Evolutionary conservation across 139 green algal genomes (phyloP).

Genomic region (Chlorella sp.): DNA sequence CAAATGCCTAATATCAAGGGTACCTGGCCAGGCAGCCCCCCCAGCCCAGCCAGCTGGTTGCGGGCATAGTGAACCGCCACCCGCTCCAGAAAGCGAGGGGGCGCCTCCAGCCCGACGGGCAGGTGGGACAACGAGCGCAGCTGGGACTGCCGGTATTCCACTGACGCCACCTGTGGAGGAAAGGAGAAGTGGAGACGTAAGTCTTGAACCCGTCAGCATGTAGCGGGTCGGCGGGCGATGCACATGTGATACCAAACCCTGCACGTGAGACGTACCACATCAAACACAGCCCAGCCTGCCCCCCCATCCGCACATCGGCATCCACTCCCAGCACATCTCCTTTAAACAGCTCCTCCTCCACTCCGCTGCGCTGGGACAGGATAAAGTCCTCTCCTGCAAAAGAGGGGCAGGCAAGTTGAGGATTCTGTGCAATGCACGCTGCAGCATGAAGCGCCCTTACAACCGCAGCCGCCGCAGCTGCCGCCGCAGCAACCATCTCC

Average conservation of each 20-base stretch:
- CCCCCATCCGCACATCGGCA: background rate
- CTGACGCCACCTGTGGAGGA: background rate
- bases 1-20: slow-evolving; percentile 80
- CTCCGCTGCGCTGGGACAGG: slow-evolving; percentile 12
- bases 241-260: no score
- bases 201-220: no score
- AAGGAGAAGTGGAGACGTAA: no score
- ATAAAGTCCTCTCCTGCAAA: slow-evolving; percentile 18
- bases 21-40: slow-evolving; percentile 37
- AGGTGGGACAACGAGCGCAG: background rate
- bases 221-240: no score
- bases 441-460: no score
- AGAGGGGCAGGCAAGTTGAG: no score
- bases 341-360: slow-evolving; percentile 27
- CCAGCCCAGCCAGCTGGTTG: slow-evolving; percentile 16
- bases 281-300: background rate
- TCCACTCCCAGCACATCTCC: slow-evolving; percentile 9
- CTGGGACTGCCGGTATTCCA: background rate
- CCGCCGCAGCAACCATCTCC: no score
- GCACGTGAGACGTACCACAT: no score
- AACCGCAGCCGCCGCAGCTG: no score
- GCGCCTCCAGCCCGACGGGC: slow-evolving; percentile 3
- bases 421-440: no score
- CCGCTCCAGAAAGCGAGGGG: slow-evolving; percentile 11
- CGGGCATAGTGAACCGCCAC: slow-evolving; percentile 30